Conservation (phyloP, 83 land plant species). For the Isoetes engelmannii region DNA sequence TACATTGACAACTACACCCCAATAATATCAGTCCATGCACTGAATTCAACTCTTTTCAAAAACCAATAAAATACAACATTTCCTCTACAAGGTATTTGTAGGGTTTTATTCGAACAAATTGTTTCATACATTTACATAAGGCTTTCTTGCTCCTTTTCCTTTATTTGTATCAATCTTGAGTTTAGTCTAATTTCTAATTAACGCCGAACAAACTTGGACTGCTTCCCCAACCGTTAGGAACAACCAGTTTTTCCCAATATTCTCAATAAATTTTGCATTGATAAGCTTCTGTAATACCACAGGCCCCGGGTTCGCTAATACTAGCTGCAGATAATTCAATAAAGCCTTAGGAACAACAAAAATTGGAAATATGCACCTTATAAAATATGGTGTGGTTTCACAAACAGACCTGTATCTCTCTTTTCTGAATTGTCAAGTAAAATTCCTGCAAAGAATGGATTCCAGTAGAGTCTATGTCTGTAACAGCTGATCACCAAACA, state of each 20-base stretch:
- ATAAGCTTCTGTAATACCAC: conserved; percentile 63
- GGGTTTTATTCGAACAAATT: too few species aligned
- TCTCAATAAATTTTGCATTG: conserved; percentile 41
- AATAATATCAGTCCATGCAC: too few species aligned
- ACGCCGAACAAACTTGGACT: conserved; percentile 39
- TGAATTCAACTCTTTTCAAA: too few species aligned
- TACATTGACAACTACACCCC: too few species aligned
- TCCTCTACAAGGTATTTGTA: too few species aligned
- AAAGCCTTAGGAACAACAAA: background rate
- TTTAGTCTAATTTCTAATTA: too few species aligned
- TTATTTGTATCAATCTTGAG: too few species aligned
- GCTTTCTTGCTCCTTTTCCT: too few species aligned
- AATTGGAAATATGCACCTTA: background rate
- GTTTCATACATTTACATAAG: too few species aligned
- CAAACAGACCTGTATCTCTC: background rate
- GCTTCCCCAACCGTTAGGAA: conserved; percentile 68
- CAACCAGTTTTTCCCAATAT: conserved; percentile 45
- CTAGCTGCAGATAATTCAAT: conserved; percentile 44
- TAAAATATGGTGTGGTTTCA: background rate
- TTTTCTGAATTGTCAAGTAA: background rate
- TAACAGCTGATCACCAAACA: background rate
- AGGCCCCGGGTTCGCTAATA: conserved; percentile 59
- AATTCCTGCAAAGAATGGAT: background rate
- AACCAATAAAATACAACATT: too few species aligned
- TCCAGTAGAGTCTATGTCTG: background rate